phyloP scores from a whole-genome alignment of 345 rosid species.

The Lepidium aucheri region DNA sequence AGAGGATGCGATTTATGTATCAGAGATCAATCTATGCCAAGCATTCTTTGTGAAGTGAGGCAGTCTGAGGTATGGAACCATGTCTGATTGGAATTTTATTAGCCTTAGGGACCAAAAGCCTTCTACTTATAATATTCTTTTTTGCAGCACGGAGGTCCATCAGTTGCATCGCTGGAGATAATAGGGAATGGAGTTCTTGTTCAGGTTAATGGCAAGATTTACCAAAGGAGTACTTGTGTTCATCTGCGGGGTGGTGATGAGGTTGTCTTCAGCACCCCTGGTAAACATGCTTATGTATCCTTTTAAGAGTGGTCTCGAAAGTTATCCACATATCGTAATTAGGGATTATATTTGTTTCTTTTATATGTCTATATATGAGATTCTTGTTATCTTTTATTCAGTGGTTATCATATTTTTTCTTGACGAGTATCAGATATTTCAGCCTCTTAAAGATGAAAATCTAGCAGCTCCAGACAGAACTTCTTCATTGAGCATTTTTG shows the following conservation, averaged over 20 bases:
- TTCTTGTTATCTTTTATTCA: background rate
- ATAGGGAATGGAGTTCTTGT: constrained; percentile 75
- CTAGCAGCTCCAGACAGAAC: constrained; percentile 47
- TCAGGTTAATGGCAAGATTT: constrained; percentile 64
- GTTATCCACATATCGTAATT: background rate
- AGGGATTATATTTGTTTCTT: background rate
- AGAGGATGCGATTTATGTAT: constrained; percentile 64
- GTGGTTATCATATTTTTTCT: constrained; percentile 27
- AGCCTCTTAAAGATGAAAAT: constrained; percentile 61
- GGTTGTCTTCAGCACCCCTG: constrained; percentile 59
- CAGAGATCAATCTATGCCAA: constrained; percentile 48
- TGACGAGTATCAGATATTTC: constrained; percentile 66
- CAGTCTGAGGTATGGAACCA: constrained; percentile 57
- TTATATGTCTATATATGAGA: background rate
- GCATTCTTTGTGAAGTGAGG: constrained; percentile 60
- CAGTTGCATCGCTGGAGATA: constrained; percentile 60
- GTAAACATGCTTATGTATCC: constrained; percentile 98
- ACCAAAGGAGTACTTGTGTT: constrained; percentile 37
- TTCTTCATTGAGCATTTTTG: constrained; percentile 63
- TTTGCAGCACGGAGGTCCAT: constrained; percentile 58
- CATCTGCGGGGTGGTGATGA: constrained; percentile 85
- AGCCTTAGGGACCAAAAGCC: background rate
- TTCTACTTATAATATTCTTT: constrained; percentile 3
- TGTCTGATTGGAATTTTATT: background rate
- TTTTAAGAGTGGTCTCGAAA: constrained; percentile 9